Base-by-base conservation (phyloP, 2,329 filamentous ascomycete genomes). In the Aureobasidium uvarum region DNA sequence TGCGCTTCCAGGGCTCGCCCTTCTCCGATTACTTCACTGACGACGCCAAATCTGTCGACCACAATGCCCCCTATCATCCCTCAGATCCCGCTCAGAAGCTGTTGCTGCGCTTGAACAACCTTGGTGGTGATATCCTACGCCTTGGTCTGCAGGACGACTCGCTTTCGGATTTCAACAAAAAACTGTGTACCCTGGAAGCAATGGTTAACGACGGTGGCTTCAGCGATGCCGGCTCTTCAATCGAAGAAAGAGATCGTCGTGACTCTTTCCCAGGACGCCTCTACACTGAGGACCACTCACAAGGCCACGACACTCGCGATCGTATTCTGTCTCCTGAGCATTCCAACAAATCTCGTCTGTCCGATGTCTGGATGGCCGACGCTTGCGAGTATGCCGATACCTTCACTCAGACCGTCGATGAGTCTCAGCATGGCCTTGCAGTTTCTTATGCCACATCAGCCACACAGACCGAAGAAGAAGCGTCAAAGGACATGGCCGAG, bases 1-100 rank as follows among this genome's bases (percentile, higher is more conserved):
- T 56, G 11, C 62, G 71, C 2, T 65, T 71, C 46, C 71, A 72
- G 36, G 72, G 76, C 63, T 78, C 77, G 55, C 77, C 77, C 2
- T 78, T 77, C 69, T 75, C 72, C 65, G 77, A 79, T 69, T 78
- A 78, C 69, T 77, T 77, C 70, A 77, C 75, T 60, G 75, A 77
- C 62, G 72, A 76, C 64, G 70, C 71, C 20, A 71, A 70, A 16
- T 75, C 72, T 5, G 59, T 69, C 5, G 67, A 71, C 33, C 65
- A 67, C 54, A 64, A 66, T 33, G 63, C 51, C n/a, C 38, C 58
- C 6, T 66, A 68, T 33, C 60, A 66, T 50, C 69, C 71, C 11
- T 71, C 70, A 2, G 68, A 66, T 38, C 69, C 74, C 50, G 72
- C 71, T 16, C 73, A 73, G 64, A 70, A 73, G 52, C 66, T 79